Evolutionary conservation across 2,329 filamentous ascomycete species (phyloP).

Genomic region (Colletotrichum cordylinicola): DNA sequence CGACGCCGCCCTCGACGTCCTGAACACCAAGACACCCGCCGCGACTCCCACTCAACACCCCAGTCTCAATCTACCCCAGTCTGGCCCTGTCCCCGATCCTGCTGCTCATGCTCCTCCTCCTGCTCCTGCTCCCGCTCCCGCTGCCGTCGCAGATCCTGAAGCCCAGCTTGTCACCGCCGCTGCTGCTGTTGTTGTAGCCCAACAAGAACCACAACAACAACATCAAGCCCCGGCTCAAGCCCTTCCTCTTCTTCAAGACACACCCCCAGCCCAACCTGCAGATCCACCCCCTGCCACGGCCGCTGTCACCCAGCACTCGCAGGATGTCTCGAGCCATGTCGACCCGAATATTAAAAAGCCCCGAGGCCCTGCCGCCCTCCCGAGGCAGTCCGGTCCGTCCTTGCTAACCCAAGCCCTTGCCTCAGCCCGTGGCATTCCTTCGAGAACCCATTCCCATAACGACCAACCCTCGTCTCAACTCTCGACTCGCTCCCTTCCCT

Average conservation of each 20-base stretch:
- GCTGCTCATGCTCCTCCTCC: background rate
- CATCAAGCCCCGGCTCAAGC: constrained; percentile 24
- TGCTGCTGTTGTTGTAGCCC: background rate
- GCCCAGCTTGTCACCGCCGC: background rate
- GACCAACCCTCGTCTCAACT: constrained; percentile 3
- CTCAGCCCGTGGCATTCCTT: constrained; percentile 59
- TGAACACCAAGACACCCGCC: background rate
- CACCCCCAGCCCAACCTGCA: constrained; percentile 16
- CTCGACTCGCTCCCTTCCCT: constrained; percentile 12
- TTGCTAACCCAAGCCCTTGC: constrained; percentile 64
- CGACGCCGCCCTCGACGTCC: background rate
- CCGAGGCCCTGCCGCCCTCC: constrained; percentile 43
- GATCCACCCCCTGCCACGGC: constrained; percentile 24
- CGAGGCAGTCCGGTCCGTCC: constrained; percentile 55
- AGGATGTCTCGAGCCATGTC: constrained; percentile 33
- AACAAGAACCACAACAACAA: constrained; percentile 4
- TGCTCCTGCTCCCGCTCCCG: background rate
- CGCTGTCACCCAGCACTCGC: constrained; percentile 22
- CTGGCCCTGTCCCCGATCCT: background rate
- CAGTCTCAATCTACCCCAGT: background rate
- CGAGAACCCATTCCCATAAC: constrained; percentile 13
- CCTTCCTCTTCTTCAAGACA: constrained; percentile 24
- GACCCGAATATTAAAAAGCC: constrained; percentile 53
- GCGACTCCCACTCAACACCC: background rate
- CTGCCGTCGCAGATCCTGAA: background rate